phyloP scores from a whole-genome alignment of 306 rosid species.

The Casuarina glauca region DNA sequence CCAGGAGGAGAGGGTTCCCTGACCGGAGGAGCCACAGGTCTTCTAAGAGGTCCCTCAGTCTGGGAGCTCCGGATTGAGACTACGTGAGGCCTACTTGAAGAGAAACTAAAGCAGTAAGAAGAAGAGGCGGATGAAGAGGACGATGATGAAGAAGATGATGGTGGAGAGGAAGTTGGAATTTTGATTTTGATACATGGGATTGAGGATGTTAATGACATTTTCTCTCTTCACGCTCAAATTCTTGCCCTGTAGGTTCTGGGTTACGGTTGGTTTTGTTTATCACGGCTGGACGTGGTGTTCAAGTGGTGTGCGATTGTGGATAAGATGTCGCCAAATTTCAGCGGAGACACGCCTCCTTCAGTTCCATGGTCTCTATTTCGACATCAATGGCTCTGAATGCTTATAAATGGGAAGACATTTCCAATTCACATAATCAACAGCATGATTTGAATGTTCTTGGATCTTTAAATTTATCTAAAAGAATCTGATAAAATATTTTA shows the following conservation, averaged over 20 bases:
- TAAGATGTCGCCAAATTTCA: slow-evolving; percentile 62
- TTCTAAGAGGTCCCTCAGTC: slow-evolving; percentile 86
- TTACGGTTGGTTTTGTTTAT: slow-evolving; percentile 28
- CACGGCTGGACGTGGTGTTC: slow-evolving; percentile 31
- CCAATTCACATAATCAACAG: no score
- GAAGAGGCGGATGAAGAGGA: slow-evolving; percentile 44
- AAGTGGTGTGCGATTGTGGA: slow-evolving; percentile 53
- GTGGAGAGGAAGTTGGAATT: slow-evolving; percentile 51
- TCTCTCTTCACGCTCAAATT: slow-evolving; percentile 4
- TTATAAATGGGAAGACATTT: no score
- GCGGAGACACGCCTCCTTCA: slow-evolving; percentile 3
- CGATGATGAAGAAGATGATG: slow-evolving; percentile 46
- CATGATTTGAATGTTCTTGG: no score
- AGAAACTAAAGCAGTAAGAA: slow-evolving; percentile 38
- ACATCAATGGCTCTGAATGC: no score
- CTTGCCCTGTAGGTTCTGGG: slow-evolving; percentile 9
- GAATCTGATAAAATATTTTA: no score
- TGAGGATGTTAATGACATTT: slow-evolving; percentile 80
- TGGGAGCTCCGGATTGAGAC: slow-evolving; percentile 66
- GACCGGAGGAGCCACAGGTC: slow-evolving; percentile 80
- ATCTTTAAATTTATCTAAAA: no score
- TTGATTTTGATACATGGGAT: slow-evolving; percentile 72
- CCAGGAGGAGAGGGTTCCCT: slow-evolving; percentile 64
- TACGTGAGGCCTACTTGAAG: slow-evolving; percentile 40
- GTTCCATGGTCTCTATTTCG: neutral